Conservation (phyloP, 2,329 filamentous ascomycete genomes). For the Colletotrichum sp. region DNA sequence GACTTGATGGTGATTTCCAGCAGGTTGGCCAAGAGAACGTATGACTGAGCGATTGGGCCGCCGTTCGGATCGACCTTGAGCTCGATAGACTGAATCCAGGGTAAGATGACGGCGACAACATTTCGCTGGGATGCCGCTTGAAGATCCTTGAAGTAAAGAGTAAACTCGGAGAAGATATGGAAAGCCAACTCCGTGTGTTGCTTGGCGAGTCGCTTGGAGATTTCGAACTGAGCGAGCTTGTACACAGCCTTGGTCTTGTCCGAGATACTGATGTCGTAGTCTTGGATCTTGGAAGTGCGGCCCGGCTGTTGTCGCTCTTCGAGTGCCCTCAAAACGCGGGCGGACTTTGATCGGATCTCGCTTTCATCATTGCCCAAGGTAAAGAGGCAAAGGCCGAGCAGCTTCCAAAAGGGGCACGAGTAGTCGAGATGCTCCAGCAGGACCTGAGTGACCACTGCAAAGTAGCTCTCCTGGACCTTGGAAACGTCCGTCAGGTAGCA, state of each 20-base stretch:
- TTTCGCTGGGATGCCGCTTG: slow-evolving; percentile 86
- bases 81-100: slow-evolving; percentile 96
- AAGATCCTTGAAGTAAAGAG: slow-evolving; percentile 88
- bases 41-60: slow-evolving; percentile 87
- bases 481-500: slow-evolving; percentile 84
- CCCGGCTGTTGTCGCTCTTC: slow-evolving; percentile 78
- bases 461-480: slow-evolving; percentile 93
- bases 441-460: slow-evolving; percentile 88
- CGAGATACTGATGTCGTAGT: slow-evolving; percentile 97
- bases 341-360: slow-evolving; percentile 87
- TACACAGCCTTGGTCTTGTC: slow-evolving; percentile 99
- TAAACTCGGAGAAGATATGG: slow-evolving; percentile 94
- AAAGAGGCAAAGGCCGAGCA: slow-evolving; percentile 86
- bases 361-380: slow-evolving; percentile 92
- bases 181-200: slow-evolving; percentile 91
- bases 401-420: slow-evolving; percentile 86
- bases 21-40: slow-evolving; percentile 92
- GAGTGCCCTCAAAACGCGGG: slow-evolving; percentile 77
- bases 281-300: slow-evolving; percentile 87
- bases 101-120: slow-evolving; percentile 90
- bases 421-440: slow-evolving; percentile 84
- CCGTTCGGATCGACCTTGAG: slow-evolving; percentile 91
- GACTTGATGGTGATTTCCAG: slow-evolving; percentile 96
- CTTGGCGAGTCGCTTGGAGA: slow-evolving; percentile 86
- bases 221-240: slow-evolving; percentile 96